Evolutionary conservation across 768 basidiomycete genomes (phyloP).

Genomic region (Hygrophorus pudorinus): DNA sequence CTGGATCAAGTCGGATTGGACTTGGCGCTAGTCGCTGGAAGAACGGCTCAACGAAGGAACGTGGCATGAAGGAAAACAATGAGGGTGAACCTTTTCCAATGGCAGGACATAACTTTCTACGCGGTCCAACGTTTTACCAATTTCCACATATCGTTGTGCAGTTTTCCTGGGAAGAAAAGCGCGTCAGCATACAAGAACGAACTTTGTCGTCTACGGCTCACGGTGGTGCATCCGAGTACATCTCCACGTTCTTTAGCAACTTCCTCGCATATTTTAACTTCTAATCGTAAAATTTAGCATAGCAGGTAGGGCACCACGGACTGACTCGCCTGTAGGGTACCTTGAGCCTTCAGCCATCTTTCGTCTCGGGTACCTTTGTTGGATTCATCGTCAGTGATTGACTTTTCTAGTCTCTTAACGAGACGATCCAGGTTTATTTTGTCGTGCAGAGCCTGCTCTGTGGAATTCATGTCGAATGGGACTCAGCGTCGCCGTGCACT

Average conservation of each 20-base stretch:
- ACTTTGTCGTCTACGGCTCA: conserved; percentile 20
- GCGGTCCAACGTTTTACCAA: conserved; percentile 40
- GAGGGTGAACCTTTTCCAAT: conserved; percentile 38
- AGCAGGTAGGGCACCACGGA: background rate
- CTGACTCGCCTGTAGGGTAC: conserved; percentile 42
- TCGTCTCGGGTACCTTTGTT: conserved; percentile 16
- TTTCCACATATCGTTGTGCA: conserved; percentile 33
- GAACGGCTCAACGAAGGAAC: background rate
- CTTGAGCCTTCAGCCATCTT: conserved; percentile 47
- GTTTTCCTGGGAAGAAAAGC: conserved; percentile 24
- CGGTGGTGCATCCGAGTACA: conserved; percentile 34
- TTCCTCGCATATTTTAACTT: conserved; percentile 47
- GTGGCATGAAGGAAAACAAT: background rate
- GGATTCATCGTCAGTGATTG: conserved; percentile 32
- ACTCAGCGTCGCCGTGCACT: too few relatives aligned
- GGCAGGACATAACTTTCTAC: conserved; percentile 43
- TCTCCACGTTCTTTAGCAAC: conserved; percentile 49
- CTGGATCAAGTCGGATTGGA: conserved; percentile 29
- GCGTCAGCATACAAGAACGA: background rate
- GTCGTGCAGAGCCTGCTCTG: conserved; percentile 33
- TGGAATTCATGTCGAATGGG: background rate
- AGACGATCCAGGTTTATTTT: conserved; percentile 59
- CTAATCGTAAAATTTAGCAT: conserved; percentile 10
- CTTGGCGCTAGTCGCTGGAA: conserved; percentile 32
- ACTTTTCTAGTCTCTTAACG: conserved; percentile 50